Evolutionary conservation across 345 rosid genomes (phyloP).

Genomic region (Camelina sativa): DNA sequence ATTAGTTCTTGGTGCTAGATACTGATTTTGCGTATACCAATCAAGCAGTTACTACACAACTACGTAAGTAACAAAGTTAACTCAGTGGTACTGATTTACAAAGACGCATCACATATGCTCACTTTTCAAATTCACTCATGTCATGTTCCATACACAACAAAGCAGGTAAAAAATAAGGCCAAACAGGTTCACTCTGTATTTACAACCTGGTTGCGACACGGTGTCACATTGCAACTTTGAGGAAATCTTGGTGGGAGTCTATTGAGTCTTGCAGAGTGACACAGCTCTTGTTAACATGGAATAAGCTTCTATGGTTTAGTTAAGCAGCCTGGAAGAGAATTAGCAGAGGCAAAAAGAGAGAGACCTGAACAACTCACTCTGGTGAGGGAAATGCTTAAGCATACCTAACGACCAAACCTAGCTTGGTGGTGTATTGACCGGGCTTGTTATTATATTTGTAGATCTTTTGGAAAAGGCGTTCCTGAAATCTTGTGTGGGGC

Average conservation of each 20-base stretch:
- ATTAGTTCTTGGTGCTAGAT: slow-evolving; percentile 8
- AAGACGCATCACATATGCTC: neutral
- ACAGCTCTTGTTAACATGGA: neutral
- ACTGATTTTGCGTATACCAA: neutral
- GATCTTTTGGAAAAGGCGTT: neutral
- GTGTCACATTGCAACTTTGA: neutral
- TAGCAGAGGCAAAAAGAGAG: slow-evolving; percentile 49
- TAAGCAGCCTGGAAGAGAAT: slow-evolving; percentile 56
- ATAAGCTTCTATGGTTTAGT: neutral
- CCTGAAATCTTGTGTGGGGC: neutral
- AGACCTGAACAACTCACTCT: neutral
- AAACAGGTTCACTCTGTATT: neutral
- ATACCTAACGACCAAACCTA: neutral
- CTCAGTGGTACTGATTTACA: slow-evolving; percentile 1
- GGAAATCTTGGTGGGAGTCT: too few relatives aligned
- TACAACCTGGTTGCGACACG: neutral
- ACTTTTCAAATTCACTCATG: neutral
- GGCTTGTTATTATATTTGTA: neutral
- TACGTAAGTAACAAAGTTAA: slow-evolving; percentile 7
- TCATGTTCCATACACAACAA: neutral
- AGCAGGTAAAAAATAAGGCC: neutral
- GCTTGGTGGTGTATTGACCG: neutral
- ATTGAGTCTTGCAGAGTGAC: too few relatives aligned
- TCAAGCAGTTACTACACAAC: slow-evolving; percentile 17
- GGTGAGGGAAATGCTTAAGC: neutral